Evolutionary conservation across 83 land plant genomes (phyloP).

Genomic region (Picea engelmannii): DNA sequence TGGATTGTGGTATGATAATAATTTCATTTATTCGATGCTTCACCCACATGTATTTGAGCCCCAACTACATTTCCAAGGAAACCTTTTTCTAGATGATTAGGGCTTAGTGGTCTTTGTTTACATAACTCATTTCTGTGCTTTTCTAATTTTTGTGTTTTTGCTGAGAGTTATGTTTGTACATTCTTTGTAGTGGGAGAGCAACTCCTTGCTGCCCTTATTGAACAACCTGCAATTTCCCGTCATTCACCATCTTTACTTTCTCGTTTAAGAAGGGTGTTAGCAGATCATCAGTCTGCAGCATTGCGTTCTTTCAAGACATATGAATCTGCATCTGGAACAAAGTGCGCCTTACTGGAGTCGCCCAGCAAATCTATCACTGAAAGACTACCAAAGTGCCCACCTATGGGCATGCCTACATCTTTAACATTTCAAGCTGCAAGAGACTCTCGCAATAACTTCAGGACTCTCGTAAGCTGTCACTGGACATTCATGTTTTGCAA

Average conservation of each 20-base stretch:
- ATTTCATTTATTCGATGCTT: neutral
- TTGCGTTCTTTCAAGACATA: conserved; percentile 38
- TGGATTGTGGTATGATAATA: conserved; percentile 35
- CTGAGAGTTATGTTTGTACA: neutral
- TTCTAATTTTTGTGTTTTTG: neutral
- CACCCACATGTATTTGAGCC: neutral
- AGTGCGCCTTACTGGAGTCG: conserved; percentile 18
- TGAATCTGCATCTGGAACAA: conserved; percentile 17
- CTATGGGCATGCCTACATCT: conserved; percentile 29
- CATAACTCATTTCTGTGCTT: neutral
- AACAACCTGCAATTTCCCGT: conserved; percentile 28
- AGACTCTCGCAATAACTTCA: conserved; percentile 44
- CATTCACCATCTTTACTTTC: conserved; percentile 32
- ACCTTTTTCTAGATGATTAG: neutral
- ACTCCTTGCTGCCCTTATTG: conserved; percentile 31
- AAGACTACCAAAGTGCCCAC: neutral
- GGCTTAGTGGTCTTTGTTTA: neutral
- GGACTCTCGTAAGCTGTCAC: conserved; percentile 24
- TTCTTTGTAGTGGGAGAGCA: conserved; percentile 42
- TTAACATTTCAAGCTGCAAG: conserved; percentile 31
- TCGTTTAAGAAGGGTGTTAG: conserved; percentile 31
- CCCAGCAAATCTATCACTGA: neutral
- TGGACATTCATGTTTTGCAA: conserved; percentile 13
- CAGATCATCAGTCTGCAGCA: conserved; percentile 32
- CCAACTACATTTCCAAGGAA: neutral